These are phyloP conservation scores for Colletotrichum abscissum DNA, from an alignment of 2,329 filamentous ascomycete species.

Conservation along the genomic window DNA sequence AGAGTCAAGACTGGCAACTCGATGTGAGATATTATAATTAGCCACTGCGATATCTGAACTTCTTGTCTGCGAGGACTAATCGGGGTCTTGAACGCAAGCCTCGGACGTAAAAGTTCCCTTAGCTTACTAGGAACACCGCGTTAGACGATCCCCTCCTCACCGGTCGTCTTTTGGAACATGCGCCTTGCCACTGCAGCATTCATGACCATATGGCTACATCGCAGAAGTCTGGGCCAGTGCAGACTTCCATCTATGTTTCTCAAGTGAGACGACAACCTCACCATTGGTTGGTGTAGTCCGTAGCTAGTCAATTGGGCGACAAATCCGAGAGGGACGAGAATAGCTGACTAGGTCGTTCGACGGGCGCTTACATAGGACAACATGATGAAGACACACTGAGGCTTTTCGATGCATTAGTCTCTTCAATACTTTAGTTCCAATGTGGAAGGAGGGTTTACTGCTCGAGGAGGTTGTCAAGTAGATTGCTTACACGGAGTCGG, in stretches of 20 bases:
- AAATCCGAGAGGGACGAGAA: background rate
- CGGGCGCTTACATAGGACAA: slow-evolving; percentile 1
- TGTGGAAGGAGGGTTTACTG: background rate
- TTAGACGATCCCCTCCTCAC: no score
- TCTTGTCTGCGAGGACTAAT: background rate
- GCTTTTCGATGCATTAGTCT: slow-evolving; percentile 6
- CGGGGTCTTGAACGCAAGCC: background rate
- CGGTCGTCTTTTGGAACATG: background rate
- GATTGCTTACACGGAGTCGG: slow-evolving; percentile 22
- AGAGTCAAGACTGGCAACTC: background rate
- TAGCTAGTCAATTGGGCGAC: background rate
- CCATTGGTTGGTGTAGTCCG: background rate
- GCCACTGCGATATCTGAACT: background rate
- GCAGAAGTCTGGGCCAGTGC: background rate
- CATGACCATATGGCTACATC: background rate
- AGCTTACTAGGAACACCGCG: background rate
- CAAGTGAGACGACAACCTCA: background rate
- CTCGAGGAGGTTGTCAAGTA: background rate
- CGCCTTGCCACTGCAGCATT: background rate
- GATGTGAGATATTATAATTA: background rate
- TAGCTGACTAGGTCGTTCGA: background rate
- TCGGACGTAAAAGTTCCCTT: no score
- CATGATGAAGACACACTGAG: background rate
- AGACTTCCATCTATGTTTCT: background rate
- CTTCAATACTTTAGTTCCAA: background rate